Percentiles rank a stretch among this genome's conserved stretches.
Conservation (phyloP, 2,329 filamentous ascomycete genomes). For the Harringtonia aguacate region DNA sequence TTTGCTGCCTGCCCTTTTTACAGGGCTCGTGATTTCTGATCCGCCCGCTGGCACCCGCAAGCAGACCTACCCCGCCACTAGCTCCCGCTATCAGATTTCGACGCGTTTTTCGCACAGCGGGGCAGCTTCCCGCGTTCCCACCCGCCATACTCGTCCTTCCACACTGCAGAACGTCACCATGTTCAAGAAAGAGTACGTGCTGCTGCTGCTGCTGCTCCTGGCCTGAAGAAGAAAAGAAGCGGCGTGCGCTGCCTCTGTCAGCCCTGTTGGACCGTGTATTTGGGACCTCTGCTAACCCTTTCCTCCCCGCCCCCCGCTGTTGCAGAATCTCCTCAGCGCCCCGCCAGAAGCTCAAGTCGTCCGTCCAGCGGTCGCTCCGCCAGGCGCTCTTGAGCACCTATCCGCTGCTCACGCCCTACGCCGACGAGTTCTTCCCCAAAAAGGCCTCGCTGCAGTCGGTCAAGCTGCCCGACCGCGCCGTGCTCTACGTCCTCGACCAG, state of each 20-base stretch:
- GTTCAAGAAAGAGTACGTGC: conserved; percentile 83
- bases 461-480: conserved; percentile 85
- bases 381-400: conserved; percentile 74
- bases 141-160: too few species aligned
- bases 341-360: conserved; percentile 96
- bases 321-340: conserved; percentile 61
- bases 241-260: background rate
- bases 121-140: too few species aligned
- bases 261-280: too few species aligned
- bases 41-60: background rate
- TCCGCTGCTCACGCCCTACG: conserved; percentile 73
- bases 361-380: conserved; percentile 78
- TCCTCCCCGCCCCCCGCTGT: background rate
- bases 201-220: background rate
- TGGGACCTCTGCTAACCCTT: background rate
- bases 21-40: too few species aligned
- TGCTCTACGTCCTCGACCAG: conserved; percentile 72
- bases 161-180: conserved; percentile 36
- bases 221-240: background rate
- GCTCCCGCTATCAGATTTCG: background rate
- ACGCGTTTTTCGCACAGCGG: background rate
- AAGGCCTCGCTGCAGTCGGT: conserved; percentile 83
- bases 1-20: too few species aligned
- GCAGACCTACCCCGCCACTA: background rate
- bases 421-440: conserved; percentile 92